Evolutionary conservation across 805 yeast species (phyloP), one percentile per base, ranked within the genome.

Genomic region (Maudiozyma pseudohumilis): DNA sequence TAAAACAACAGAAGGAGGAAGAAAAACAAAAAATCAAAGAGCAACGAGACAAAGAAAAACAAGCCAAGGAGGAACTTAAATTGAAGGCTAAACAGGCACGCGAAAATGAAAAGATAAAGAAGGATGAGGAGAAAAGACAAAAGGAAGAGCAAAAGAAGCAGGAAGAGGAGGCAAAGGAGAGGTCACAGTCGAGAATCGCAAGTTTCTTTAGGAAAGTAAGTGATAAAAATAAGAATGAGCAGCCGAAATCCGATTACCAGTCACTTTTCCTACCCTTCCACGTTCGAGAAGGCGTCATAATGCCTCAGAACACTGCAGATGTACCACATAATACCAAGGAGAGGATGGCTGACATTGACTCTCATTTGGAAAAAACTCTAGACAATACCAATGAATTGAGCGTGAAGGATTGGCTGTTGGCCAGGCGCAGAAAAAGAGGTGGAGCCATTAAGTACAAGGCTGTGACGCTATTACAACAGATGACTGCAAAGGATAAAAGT

Each of bases 401-500:
- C 15, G 39, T 40, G 16, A 28, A 28, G 18, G 8, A 11, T 5
- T 52, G 61, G 57, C 23, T 56, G 24, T 34, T 30, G n/a, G 44
- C 53, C 2, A 42, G 41, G 29, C 20, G 31, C 6, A 36, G 25
- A 25, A 24, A 30, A 19, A 45, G 45, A 36, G 51, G 49, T n/a
- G 32, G 44, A 44, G 55, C 27, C 55, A 63, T 34, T 43, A 61
- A 45, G 30, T 52, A 32, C 32, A 55, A 67, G 47, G 46, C 66
- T 38, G 48, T 63, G 8, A 42, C 43, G 0, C 38, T 68, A 15
- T 46, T 69, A 30, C 55, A 53, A 16, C 50, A 52, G 17, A 59
- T 69, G 59, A 55, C 63, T 12, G 29, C 66, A 52, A 40, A 47
- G 45, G 72, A 68, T 39, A 69, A 68, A 41, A 47, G 56, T 8